Evolutionary conservation across 177 flowering plant genomes (phyloP).

Genomic region (Vitis hybrid): DNA sequence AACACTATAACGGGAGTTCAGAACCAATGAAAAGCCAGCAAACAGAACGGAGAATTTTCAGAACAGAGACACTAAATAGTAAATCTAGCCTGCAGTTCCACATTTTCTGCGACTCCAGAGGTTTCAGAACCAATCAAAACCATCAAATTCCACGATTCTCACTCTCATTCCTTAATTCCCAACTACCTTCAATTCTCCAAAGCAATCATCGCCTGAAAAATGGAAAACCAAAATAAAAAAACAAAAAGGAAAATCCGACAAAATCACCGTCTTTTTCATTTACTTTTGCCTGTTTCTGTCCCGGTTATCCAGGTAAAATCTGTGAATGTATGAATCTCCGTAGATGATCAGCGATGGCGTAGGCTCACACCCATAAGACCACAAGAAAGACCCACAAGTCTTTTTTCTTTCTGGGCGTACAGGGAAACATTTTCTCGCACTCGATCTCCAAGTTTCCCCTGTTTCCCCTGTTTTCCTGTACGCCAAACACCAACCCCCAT

Average conservation of each 20-base stretch:
- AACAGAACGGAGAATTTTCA: no score
- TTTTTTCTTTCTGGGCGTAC: slow-evolving; percentile 22
- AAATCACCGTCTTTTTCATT: neutral
- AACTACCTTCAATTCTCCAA: slow-evolving; percentile 9
- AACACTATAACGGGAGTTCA: no score
- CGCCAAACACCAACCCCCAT: slow-evolving; percentile 13
- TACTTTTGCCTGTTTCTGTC: slow-evolving; percentile 23
- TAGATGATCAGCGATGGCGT: slow-evolving; percentile 10
- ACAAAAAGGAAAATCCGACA: slow-evolving; percentile 5
- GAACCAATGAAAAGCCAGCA: no score
- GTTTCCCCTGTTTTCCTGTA: slow-evolving; percentile 28
- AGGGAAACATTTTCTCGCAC: slow-evolving; percentile 16
- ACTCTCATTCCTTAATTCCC: slow-evolving; percentile 24
- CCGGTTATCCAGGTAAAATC: slow-evolving; percentile 20
- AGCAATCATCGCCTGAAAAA: slow-evolving; percentile 6
- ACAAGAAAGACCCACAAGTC: neutral
- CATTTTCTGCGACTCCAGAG: neutral
- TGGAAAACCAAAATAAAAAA: slow-evolving; percentile 4
- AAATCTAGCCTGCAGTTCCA: neutral
- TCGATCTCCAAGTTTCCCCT: neutral
- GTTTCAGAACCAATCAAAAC: slow-evolving; percentile 12
- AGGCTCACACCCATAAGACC: neutral
- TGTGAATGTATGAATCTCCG: slow-evolving; percentile 3
- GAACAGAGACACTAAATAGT: no score
- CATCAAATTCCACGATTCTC: neutral